Evolutionary conservation across 2,329 filamentous ascomycete genomes (phyloP), one percentile per base, ranked within the genome.

Genomic region (Colletotrichum siamense): DNA sequence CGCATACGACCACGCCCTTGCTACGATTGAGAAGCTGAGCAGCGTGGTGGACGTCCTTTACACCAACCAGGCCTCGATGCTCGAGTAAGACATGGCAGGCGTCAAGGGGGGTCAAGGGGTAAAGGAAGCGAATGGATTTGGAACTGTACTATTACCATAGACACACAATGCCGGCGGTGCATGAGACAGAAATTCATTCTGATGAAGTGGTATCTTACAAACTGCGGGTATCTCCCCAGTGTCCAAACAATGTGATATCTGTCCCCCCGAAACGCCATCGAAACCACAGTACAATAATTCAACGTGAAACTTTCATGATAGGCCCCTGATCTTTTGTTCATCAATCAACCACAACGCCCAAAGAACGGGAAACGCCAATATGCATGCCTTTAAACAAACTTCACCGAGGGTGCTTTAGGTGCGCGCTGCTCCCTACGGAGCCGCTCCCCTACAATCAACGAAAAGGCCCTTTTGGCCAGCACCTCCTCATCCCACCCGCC

Each of bases 21-120:
- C 95, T 78, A 99, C 97, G 4, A 98, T 99, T 80, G 96, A 98
- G 84, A 99, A 98, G 92, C 87, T 99, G 85, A 96, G 96, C 89
- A 98, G 94, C 83, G 97, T 99, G 79, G 98, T 99, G 78, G 98
- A 99, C 86, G 95, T 98, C 80, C 89, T 99, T 82, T 99, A 99
- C 90, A 96, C 95, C 78, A 99, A 98, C 89, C 96, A 99, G 89
- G 97, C 97, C 67, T 98, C 95, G 76, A 89, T 98, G 90, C 89
- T 99, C 81, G 97, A 99, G 91, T 99, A 93, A 69, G 65, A 30
- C 22, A 63, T 36, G n/a, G 71, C 57, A 59, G 71, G 74, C 74
- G 71, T 76, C 73, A n/a, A 69, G 59, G 49, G 59, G 49, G 66
- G n/a, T 28, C 26, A 28, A 65, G 28, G 22, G 71, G 70, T 55